These are phyloP conservation scores for Blastobotrys raffinosifermentans DNA, from an alignment of 1,139 yeast genomes.

Conservation along the genomic window DNA sequence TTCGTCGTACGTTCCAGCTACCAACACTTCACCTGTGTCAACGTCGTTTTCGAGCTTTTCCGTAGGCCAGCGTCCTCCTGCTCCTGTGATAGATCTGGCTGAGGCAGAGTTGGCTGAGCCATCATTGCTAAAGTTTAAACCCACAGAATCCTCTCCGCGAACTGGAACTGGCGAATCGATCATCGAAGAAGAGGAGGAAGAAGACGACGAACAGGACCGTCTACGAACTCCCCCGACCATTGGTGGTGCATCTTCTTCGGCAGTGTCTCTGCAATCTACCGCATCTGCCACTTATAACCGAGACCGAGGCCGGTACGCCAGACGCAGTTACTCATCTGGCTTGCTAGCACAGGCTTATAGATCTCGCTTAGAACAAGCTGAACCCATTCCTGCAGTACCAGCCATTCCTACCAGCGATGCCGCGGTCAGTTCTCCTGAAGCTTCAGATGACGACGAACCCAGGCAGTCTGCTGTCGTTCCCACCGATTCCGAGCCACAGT, in stretches of 20 bases:
- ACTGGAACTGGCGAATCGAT: constrained; percentile 7
- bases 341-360: constrained; percentile 12
- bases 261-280: constrained; percentile 14
- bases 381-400: constrained; percentile 4
- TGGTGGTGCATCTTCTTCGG: constrained; percentile 14
- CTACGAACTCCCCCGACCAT: constrained; percentile 6
- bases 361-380: constrained; percentile 9
- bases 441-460: too few relatives aligned
- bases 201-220: constrained; percentile 8
- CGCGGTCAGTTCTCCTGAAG: too few relatives aligned
- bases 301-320: constrained; percentile 15
- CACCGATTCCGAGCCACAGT: too few relatives aligned
- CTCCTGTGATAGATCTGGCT: constrained; percentile 17
- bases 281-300: constrained; percentile 14
- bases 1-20: constrained; percentile 18
- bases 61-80: constrained; percentile 17
- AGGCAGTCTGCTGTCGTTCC: too few relatives aligned
- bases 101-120: constrained; percentile 18
- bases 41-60: neutral
- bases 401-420: too few relatives aligned
- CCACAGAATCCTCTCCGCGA: constrained; percentile 25
- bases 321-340: constrained; percentile 5
- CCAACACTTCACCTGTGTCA: constrained; percentile 2
- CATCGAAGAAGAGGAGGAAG: constrained; percentile 19
- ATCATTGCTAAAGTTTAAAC: constrained; percentile 30